Conservation (phyloP, 257 asterid species). For the Scutellaria barbata region DNA sequence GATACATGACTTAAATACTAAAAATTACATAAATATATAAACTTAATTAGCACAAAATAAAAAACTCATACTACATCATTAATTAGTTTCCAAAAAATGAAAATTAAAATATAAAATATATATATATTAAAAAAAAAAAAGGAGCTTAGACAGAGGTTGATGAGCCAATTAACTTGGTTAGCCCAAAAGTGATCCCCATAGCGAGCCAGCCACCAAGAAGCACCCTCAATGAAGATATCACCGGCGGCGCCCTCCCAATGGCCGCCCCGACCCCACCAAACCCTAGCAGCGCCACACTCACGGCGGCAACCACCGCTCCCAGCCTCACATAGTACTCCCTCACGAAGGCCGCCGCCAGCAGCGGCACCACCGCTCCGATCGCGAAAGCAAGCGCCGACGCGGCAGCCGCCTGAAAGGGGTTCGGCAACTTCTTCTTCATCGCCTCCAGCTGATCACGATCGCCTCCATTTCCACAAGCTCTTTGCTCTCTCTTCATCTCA, state of each 20-base stretch:
- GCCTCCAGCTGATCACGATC: constrained; percentile 20
- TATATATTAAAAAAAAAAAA: background rate
- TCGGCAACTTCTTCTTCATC: constrained; percentile 49
- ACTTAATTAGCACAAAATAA: no score
- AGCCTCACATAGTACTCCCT: constrained; percentile 50
- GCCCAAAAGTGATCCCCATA: constrained; percentile 73
- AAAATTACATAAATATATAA: no score
- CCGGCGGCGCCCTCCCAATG: constrained; percentile 55
- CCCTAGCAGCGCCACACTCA: constrained; percentile 59
- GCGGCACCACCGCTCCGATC: constrained; percentile 65
- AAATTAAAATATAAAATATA: no score
- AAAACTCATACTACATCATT: no score
- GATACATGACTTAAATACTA: no score
- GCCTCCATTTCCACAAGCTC: background rate
- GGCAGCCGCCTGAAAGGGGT: constrained; percentile 57
- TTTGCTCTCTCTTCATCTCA: constrained; percentile 47
- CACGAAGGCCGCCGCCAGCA: constrained; percentile 58
- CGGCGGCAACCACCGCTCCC: constrained; percentile 58
- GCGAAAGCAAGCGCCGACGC: constrained; percentile 71
- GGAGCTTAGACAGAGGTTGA: constrained; percentile 9
- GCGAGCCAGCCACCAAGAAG: constrained; percentile 72
- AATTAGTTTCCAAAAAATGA: background rate
- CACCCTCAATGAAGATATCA: constrained; percentile 58
- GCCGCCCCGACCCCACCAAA: constrained; percentile 64
- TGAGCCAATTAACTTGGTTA: constrained; percentile 55